Evolutionary conservation across 2,329 filamentous ascomycete species (phyloP).

Genomic region (Ramularia collo-cygni): DNA sequence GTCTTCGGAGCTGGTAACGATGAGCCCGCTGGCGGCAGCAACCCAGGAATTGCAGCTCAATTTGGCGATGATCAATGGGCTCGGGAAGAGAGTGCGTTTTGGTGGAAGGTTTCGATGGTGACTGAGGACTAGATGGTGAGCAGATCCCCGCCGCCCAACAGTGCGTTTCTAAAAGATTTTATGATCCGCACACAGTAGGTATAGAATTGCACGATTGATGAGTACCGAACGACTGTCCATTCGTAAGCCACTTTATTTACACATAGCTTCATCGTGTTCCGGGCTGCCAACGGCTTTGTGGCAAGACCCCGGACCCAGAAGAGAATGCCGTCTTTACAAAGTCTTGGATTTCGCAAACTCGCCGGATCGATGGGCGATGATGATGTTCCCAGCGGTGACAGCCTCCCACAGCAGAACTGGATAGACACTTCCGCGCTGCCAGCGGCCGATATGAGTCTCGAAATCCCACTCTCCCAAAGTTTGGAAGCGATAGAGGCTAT

Average conservation of each 20-base stretch:
- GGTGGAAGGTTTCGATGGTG: slow-evolving; percentile 49
- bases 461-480: slow-evolving; percentile 17
- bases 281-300: too few relatives aligned
- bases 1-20: slow-evolving; percentile 57
- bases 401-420: slow-evolving; percentile 13
- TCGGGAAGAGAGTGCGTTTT: slow-evolving; percentile 50
- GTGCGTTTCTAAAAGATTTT: too few relatives aligned
- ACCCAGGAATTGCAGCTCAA: slow-evolving; percentile 40
- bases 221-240: too few relatives aligned
- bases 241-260: too few relatives aligned
- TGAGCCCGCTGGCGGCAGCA: slow-evolving; percentile 38
- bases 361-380: too few relatives aligned
- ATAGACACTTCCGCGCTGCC: slow-evolving; percentile 16
- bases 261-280: too few relatives aligned
- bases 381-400: slow-evolving; percentile 4
- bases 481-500: slow-evolving; percentile 15
- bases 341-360: too few relatives aligned
- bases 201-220: too few relatives aligned
- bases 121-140: slow-evolving; percentile 16
- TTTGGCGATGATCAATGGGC: slow-evolving; percentile 41
- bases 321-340: too few relatives aligned
- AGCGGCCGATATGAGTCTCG: slow-evolving; percentile 17
- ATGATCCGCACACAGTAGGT: too few relatives aligned
- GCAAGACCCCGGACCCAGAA: too few relatives aligned
- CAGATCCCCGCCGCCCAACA: too few relatives aligned